Percentiles rank a stretch among this genome's conserved stretches.
Evolutionary conservation across 1,139 yeast species (phyloP).

Genomic region (Saccharomycopsis hybrid): DNA sequence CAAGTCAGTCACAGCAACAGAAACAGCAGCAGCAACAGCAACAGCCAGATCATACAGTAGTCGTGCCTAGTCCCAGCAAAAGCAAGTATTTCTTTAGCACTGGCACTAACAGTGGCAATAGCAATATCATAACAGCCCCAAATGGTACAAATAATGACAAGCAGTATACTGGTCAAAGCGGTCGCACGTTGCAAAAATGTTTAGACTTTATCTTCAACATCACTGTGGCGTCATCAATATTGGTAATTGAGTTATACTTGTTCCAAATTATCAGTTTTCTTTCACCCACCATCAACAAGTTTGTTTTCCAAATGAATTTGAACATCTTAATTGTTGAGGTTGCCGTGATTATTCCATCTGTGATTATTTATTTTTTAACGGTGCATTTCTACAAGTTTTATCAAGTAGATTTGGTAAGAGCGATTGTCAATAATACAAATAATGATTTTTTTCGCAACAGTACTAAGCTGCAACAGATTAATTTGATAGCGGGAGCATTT

Average conservation of each 20-base stretch:
- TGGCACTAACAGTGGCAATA: too few relatives aligned
- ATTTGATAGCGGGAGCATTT: conserved; percentile 1
- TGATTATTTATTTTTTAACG: conserved; percentile 8
- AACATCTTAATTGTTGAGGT: conserved; percentile 4
- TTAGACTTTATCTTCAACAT: too few relatives aligned
- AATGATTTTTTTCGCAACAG: background rate
- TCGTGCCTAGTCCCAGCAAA: too few relatives aligned
- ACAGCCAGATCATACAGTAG: too few relatives aligned
- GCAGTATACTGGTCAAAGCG: too few relatives aligned
- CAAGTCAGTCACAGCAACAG: too few relatives aligned
- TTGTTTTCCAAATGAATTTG: conserved; percentile 12
- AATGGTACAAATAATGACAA: conserved; percentile 25
- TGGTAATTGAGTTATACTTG: conserved; percentile 14
- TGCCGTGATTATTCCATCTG: conserved; percentile 9
- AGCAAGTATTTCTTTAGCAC: too few relatives aligned
- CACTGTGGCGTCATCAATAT: conserved; percentile 8
- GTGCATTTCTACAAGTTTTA: conserved; percentile 10
- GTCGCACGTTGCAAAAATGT: too few relatives aligned
- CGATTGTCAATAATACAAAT: background rate
- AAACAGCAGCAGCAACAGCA: too few relatives aligned
- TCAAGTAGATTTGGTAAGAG: background rate
- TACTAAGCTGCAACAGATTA: background rate
- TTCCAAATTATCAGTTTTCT: conserved; percentile 11
- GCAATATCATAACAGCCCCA: too few relatives aligned
- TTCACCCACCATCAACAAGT: conserved; percentile 2